A percentile compares a stretch with the other conserved stretches of the same genome.
phyloP scores from a whole-genome alignment of 1,284 basidiomycete species.

The Cystobasidium pallidum region DNA sequence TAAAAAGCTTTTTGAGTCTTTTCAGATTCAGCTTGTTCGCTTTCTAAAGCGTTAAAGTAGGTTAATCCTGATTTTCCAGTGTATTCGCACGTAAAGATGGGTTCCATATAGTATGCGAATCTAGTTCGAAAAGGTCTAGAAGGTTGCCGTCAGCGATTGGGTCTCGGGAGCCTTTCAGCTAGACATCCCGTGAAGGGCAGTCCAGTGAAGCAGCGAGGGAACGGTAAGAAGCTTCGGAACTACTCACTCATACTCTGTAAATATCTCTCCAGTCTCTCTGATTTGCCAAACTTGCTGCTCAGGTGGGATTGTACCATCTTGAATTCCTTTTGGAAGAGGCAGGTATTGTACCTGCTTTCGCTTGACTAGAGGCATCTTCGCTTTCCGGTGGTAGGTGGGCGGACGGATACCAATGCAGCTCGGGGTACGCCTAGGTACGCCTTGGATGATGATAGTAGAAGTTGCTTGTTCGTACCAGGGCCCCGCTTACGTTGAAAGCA shows the following conservation, averaged over 20 bases:
- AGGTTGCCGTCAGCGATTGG: no score
- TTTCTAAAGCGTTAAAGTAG: constrained; percentile 91
- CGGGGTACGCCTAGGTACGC: no score
- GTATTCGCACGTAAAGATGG: constrained; percentile 92
- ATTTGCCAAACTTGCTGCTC: constrained; percentile 75
- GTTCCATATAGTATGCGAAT: constrained; percentile 89
- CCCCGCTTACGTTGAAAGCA: no score
- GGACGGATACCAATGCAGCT: no score
- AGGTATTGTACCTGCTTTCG: constrained; percentile 49
- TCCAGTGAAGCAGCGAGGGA: background rate
- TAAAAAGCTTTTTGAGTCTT: constrained; percentile 89
- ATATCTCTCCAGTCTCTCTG: constrained; percentile 89
- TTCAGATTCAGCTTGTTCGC: constrained; percentile 83
- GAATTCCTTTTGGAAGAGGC: constrained; percentile 47
- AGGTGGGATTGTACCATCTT: constrained; percentile 43
- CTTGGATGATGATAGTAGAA: no score
- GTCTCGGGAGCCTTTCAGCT: no score
- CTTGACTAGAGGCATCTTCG: constrained; percentile 53
- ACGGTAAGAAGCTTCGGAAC: background rate
- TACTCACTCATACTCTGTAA: constrained; percentile 88
- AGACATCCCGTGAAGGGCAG: no score
- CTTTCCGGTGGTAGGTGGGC: background rate
- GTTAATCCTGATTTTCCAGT: constrained; percentile 89
- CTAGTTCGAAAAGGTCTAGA: constrained; percentile 88
- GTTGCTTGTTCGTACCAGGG: no score